Base-by-base conservation (phyloP, 176 grass and related monocot species). In the Aegilops tauschii region DNA sequence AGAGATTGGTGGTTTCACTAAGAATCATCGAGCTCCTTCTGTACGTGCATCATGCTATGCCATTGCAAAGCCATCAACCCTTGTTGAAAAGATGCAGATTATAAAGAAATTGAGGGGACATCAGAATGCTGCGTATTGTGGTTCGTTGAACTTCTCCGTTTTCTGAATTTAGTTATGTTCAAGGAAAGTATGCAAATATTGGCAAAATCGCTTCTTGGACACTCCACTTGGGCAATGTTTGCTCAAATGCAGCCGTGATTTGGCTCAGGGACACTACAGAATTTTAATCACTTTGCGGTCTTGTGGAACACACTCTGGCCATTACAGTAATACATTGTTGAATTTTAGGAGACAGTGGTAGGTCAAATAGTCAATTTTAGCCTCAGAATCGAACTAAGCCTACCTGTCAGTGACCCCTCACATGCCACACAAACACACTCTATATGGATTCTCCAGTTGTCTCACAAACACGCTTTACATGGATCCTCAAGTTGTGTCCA, bases 11-110 rank as follows among this genome's bases (percentile, higher is more conserved):
- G 97, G 97, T 86, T 99, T 99, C 56, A 89, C 92, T 61, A 96
- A 96, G 81, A 94, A 96, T 70, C 73, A 87, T 49, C 92, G 96
- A 73, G 93, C 96, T 85, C 90, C 93, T 25, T 98, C 96, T 86
- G 87, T 96, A 68, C 96, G 92, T 40, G 96, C 96, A 78, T 95
- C 93, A 39, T 98, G 92, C 84, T 96, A 98, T 90, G 96, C 96
- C 45, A 96, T 98, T 32, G 96, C 96, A 20, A 98, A 94, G 90
- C 96, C 96, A 82, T 90, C 92, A n/a, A 98, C 96, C 34, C 89
- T 99, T 81, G 97, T 99, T 77, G 90, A 96, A 79, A 99, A 94
- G 87, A 99, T 99, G 97, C 92, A 99, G 69, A 96, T 96, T 58
- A 94, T 96, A 90, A 98, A 93, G 85, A 96, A 85, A 90, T 80